phyloP scores from a whole-genome alignment of 1,284 basidiomycete genomes.

The Trametes hirsuta region DNA sequence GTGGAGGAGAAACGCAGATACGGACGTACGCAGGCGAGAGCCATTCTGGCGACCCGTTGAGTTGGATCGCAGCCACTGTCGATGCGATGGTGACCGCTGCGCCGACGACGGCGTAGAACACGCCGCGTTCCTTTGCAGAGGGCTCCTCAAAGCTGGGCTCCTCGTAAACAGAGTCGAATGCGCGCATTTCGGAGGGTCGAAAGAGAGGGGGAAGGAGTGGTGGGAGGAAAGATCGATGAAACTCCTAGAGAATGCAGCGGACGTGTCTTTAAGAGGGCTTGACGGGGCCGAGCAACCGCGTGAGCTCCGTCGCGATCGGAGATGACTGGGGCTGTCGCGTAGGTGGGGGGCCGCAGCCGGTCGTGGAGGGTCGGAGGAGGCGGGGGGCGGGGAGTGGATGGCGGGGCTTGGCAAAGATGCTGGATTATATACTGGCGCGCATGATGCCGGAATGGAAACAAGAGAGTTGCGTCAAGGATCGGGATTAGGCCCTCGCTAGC shows the following conservation, averaged over 20 bases:
- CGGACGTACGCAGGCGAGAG: slow-evolving; percentile 27
- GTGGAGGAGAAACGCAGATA: neutral
- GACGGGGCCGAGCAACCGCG: neutral
- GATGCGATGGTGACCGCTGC: slow-evolving; percentile 26
- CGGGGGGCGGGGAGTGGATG: neutral
- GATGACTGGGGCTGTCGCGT: neutral
- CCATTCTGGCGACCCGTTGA: slow-evolving; percentile 19
- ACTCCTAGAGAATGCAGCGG: neutral
- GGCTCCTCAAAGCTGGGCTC: slow-evolving; percentile 24
- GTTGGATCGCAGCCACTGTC: slow-evolving; percentile 23
- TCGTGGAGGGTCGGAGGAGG: neutral
- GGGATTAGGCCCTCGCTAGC: neutral
- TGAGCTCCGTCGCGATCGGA: slow-evolving; percentile 3
- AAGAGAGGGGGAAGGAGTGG: neutral
- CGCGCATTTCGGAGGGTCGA: slow-evolving; percentile 16
- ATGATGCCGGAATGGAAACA: slow-evolving; percentile 8
- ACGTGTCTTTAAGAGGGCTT: neutral
- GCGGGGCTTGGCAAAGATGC: neutral
- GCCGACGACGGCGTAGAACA: slow-evolving; percentile 20
- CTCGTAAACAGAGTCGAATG: slow-evolving; percentile 23
- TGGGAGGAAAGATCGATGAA: too few relatives aligned
- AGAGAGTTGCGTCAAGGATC: slow-evolving; percentile 9
- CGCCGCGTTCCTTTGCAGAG: slow-evolving; percentile 21
- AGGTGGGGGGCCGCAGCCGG: neutral
- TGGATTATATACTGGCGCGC: slow-evolving; percentile 7